Evolutionary conservation across 2,329 filamentous ascomycete genomes (phyloP), one percentile per base, ranked within the genome.

Genomic region (Thyridium curvatum): DNA sequence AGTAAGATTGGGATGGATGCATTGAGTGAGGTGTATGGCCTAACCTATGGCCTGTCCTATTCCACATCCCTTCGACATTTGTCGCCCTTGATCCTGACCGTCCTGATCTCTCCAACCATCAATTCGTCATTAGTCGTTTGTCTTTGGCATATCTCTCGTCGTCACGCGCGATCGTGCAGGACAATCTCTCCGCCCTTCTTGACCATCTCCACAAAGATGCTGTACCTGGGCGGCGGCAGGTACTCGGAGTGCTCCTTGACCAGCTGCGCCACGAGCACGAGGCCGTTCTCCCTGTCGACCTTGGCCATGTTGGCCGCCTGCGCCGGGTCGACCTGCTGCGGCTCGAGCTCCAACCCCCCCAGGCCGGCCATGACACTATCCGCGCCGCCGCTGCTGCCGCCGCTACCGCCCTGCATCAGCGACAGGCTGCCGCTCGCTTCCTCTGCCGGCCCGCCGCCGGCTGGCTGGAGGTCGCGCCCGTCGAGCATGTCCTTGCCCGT

Each of bases 271-370:
- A 79, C 65, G 41, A 83, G 54, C 1, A 82, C 73, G 16, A 83
- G 56, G 0, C 68, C 75, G 44, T 83, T 83, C 53, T 82, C 77
- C 8, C 76, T 65, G 48, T 82, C 77, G 6, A 75, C 62, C 42
- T 65, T 65, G 2, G 60, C 58, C 61, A 73, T 71, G 32, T 62
- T 63, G 1, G 64, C 67, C 32, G 61, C 54, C 39, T 66, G 61
- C 17, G 57, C 59, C 1, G 64, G 57, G 36, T 73, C 65, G 4
- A 63, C 61, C 42, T 69, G 70, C 47, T 68, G 71, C 35, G 70
- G 71, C 48, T 71, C 61, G 17, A 58, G 51, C 10, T 39, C 52
- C 12, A 72, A 52, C 4, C 56, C 59, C 4, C 56, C 59, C 7
- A 71, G 46, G 0, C 57, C 60, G 1, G 61, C 54, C 2, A 63